A percentile compares a stretch with the other conserved stretches of the same genome.
Evolutionary conservation across 1,284 basidiomycete species (phyloP).

Genomic region (Ganoderma sinense): DNA sequence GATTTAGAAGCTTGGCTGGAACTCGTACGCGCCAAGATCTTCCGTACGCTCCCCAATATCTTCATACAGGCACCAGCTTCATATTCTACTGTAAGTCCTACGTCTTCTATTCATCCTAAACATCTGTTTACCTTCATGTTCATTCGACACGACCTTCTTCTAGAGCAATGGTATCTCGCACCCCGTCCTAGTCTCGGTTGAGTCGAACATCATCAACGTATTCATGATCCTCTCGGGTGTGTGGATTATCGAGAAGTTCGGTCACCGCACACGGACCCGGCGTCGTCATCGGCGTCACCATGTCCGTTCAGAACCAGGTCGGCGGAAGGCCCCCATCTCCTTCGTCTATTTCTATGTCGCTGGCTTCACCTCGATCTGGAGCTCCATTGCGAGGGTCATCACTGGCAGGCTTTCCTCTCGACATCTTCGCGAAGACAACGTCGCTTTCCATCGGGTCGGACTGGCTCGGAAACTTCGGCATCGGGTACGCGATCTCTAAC

Average conservation of each 20-base stretch:
- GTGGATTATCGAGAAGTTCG: constrained; percentile 74
- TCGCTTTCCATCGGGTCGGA: constrained; percentile 76
- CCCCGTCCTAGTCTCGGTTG: constrained; percentile 76
- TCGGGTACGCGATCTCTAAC: constrained; percentile 68
- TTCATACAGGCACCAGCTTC: constrained; percentile 87
- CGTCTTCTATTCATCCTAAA: background rate
- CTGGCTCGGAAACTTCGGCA: constrained; percentile 56
- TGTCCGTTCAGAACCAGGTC: constrained; percentile 47
- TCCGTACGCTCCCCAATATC: constrained; percentile 83
- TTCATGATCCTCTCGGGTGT: constrained; percentile 76
- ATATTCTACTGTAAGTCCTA: constrained; percentile 67
- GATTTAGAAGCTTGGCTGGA: constrained; percentile 55
- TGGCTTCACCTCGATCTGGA: constrained; percentile 83
- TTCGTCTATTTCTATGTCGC: constrained; percentile 83
- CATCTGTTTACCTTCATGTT: constrained; percentile 45
- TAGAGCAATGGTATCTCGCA: constrained; percentile 72
- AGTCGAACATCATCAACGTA: constrained; percentile 78
- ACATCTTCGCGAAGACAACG: constrained; percentile 82
- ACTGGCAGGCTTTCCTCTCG: constrained; percentile 76
- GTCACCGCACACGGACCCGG: constrained; percentile 82
- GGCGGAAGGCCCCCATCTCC: constrained; percentile 46
- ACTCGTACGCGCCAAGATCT: constrained; percentile 61
- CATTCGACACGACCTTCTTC: constrained; percentile 79
- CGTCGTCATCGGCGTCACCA: constrained; percentile 74
- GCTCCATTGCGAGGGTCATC: constrained; percentile 82